phyloP scores from a whole-genome alignment of 2,329 filamentous ascomycete genomes.

The Fonsecaea multimorphosa region DNA sequence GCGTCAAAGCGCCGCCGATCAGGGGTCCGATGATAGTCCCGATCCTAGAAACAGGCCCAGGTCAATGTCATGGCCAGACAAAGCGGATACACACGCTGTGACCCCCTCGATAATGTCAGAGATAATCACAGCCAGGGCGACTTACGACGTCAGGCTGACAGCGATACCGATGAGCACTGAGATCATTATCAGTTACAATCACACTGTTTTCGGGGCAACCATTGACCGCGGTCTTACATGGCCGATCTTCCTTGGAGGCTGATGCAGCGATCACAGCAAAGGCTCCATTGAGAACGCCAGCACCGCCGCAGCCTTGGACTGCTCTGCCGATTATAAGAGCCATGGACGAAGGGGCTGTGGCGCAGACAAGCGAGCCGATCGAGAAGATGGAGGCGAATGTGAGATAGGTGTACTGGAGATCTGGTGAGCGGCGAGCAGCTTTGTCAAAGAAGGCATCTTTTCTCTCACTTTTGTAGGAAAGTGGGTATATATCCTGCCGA shows the following conservation, averaged over 20 bases:
- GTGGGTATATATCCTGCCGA: conserved; percentile 56
- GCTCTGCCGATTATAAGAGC: conserved; percentile 46
- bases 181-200: not conserved
- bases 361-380: conserved; percentile 43
- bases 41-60: conserved; percentile 41
- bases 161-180: conserved; percentile 45
- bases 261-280: conserved; percentile 49
- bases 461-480: conserved; percentile 44
- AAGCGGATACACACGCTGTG: not conserved
- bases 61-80: not conserved
- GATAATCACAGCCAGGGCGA: not conserved
- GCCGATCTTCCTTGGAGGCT: conserved; percentile 44
- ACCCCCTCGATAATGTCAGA: not conserved
- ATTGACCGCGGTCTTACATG: conserved; percentile 26
- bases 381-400: conserved; percentile 43
- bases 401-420: conserved; percentile 41
- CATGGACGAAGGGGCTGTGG: conserved; percentile 41
- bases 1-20: conserved; percentile 52
- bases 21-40: conserved; percentile 50
- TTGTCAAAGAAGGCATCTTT: not conserved
- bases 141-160: conserved; percentile 30
- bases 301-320: conserved; percentile 44
- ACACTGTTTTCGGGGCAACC: not conserved
- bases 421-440: not conserved
- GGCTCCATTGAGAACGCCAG: conserved; percentile 48